Evolutionary conservation across 805 yeast species (phyloP).

Genomic region (Myxozyma lipomycoides): DNA sequence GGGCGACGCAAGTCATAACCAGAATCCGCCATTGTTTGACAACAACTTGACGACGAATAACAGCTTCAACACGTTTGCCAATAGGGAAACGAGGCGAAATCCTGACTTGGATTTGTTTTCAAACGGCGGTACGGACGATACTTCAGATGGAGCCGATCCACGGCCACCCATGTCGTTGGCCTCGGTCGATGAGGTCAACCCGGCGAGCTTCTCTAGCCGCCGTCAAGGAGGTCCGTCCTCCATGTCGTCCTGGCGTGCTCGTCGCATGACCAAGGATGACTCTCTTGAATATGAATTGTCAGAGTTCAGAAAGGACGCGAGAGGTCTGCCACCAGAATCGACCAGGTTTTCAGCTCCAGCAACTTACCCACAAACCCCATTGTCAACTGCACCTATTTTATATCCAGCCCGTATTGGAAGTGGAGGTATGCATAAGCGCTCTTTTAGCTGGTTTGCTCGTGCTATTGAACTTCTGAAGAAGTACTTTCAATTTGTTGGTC

Average conservation of each 20-base stretch:
- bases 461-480: constrained; percentile 37
- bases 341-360: not conserved
- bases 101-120: constrained; percentile 5
- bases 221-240: not conserved
- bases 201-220: not conserved
- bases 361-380: not conserved
- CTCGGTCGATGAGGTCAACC: not conserved
- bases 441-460: not conserved
- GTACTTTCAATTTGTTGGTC: constrained; percentile 74
- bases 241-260: not conserved
- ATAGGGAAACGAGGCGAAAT: constrained; percentile 5
- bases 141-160: not conserved
- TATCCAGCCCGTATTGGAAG: not conserved
- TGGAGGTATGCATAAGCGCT: not conserved
- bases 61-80: constrained; percentile 18
- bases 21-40: constrained; percentile 30
- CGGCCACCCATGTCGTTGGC: not conserved
- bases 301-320: not conserved
- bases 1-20: constrained; percentile 30
- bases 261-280: not conserved
- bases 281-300: not conserved
- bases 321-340: not conserved
- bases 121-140: constrained; percentile 1
- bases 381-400: not conserved
- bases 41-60: constrained; percentile 28